phyloP scores from a whole-genome alignment of 768 basidiomycete genomes.

The Phlegmacium glaucopus region DNA sequence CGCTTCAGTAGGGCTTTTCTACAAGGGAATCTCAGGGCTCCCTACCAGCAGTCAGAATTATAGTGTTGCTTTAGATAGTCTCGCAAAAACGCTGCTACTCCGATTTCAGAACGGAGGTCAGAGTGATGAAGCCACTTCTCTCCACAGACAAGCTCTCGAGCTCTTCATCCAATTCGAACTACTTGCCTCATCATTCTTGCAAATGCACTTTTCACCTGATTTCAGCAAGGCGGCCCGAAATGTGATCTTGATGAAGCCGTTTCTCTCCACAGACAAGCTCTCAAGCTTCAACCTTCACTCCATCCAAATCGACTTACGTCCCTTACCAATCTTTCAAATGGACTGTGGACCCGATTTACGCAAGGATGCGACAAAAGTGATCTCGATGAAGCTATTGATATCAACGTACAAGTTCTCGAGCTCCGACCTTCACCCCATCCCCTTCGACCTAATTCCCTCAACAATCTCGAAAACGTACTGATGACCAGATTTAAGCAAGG shows the following conservation, averaged over 20 bases:
- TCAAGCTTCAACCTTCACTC: too few species aligned
- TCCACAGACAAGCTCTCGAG: slow-evolving; percentile 3
- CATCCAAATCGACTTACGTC: too few species aligned
- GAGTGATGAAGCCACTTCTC: background rate
- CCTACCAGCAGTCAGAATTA: background rate
- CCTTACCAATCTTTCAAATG: background rate
- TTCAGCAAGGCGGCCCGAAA: too few species aligned
- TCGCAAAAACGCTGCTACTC: background rate
- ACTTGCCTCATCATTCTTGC: slow-evolving; percentile 1
- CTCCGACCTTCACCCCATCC: background rate
- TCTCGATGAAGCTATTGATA: slow-evolving; percentile 2
- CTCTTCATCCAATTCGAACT: background rate
- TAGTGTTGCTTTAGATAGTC: background rate
- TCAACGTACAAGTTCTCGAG: background rate
- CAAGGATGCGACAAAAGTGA: background rate
- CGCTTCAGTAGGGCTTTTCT: background rate
- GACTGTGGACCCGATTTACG: background rate
- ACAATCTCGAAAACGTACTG: slow-evolving; percentile 5
- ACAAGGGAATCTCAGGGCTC: background rate
- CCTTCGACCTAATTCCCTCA: background rate
- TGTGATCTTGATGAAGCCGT: too few species aligned
- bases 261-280: too few species aligned
- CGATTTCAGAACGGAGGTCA: background rate
- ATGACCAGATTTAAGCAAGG: background rate
- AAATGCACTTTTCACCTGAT: too few species aligned